Base-by-base conservation (phyloP, 306 rosid species). In the Elaeagnus macrophylla region DNA sequence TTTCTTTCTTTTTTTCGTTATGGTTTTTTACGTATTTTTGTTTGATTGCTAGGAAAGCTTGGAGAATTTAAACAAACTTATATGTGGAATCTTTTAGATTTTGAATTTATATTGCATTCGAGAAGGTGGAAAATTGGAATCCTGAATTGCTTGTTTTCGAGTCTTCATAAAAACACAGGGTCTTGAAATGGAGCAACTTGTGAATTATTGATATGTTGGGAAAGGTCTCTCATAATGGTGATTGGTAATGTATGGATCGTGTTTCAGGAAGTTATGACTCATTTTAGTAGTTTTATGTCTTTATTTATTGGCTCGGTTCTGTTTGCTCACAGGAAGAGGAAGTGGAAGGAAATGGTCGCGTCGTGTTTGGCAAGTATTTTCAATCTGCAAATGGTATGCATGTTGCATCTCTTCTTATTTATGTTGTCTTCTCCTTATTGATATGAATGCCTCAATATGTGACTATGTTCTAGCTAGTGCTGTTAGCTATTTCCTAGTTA, bases 301-400 rank as follows among this genome's bases (percentile, higher is more conserved):
- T 25, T 25, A 25, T 25, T 25, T 25, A 25, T 25, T 25, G 32
- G 32, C 4, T 25, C 32, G 42, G 38, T 60, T 51, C 9, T 56
- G 41, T 51, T 47, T 61, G 50, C 48, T 57, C 64, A 63, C 86
- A 87, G 95, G 99, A 91, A 20, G 94, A 89, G 37, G 93, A 79
- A 67, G 68, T 84, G 9, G 77, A 54, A 45, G 84, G 71, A 50
- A 73, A 76, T 41, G 89, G 84, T 52, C 54, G 79, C 12, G 72
- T 78, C 59, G 65, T 61, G 75, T 49, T 66, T 17, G 87, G 81
- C 49, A 75, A 72, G 7, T 74, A 73, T 45, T 81, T 72, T 73
- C 81, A 73, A 59, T 58, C 61, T 16, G 68, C 52, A 11, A 77
- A 81, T 72, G 90, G 95, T 89, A 53, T 54, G 50, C 12, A 11